Evolutionary conservation across 2,329 filamentous ascomycete genomes (phyloP), one percentile per base, ranked within the genome.

Genomic region (Neonectria coccinea): DNA sequence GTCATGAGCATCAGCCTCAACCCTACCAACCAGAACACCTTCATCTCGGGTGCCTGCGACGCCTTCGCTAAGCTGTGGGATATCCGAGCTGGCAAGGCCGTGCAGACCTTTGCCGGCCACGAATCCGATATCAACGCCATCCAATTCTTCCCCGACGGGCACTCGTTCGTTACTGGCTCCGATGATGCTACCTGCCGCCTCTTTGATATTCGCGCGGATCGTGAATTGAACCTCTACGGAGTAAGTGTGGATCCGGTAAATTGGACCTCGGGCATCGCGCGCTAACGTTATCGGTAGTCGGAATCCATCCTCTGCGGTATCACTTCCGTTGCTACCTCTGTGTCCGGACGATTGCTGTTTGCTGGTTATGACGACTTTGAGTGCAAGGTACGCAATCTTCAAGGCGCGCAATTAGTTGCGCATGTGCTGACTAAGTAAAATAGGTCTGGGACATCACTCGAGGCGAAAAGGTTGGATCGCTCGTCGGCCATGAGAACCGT

Each of bases 1-100:
- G 96, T 99, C 73, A 99, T 99, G 96, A 98, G 95, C 85, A 94
- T 98, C 83, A 98, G 95, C 87, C 92, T 99, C 81, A 98, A 99
- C 84, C 96, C 96, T 1, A 97, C 97, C 67, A 97, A 98, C 84
- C 94, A 97, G 82, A 98, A 98, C 83, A 96, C 97, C 69, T 99
- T 99, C 79, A 96, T 98, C 69, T 98, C 96, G n/a, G 96, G 96
- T 79, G 96, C 96, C 74, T 99, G 96, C 82, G 96, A 99, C 80
- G 94, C 95, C 16, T 99, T 98, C 78, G 96, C 96, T 63, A 99
- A 99, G 83, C 85, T 99, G 62, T 99, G 96, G 96, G 96, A 99
- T 84, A 97, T 98, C 73, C 92, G 96, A 77, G 94, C 96, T 71
- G 95, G 97, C 76, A 97, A 97, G 86, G 97, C 96, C 71, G 94